Conservation (phyloP, 495 filamentous ascomycete genomes). For the Penicillium bialowiezense region DNA sequence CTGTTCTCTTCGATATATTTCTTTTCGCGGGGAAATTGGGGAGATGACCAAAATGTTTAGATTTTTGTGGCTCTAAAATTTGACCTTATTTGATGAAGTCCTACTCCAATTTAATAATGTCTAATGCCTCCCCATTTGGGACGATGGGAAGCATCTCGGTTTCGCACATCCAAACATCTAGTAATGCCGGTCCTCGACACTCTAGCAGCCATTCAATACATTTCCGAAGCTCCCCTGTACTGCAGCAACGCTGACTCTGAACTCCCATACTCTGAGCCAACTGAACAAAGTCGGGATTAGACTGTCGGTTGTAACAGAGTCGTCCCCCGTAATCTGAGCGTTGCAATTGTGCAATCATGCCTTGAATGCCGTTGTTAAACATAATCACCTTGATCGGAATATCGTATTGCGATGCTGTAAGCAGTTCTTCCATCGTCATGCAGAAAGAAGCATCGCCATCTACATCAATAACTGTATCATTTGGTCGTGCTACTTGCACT, state of each 20-base stretch:
- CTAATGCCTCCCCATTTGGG: neutral
- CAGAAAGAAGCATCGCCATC: constrained; percentile 95
- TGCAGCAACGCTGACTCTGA: constrained; percentile 53
- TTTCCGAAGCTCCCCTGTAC: constrained; percentile 57
- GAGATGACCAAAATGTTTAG: too few relatives aligned
- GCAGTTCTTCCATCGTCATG: constrained; percentile 92
- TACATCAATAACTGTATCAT: constrained; percentile 86
- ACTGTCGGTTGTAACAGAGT: constrained; percentile 87
- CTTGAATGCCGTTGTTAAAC: constrained; percentile 93
- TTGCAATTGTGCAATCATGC: constrained; percentile 97
- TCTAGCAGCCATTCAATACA: constrained; percentile 73
- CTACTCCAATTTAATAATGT: neutral
- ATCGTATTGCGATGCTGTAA: constrained; percentile 87
- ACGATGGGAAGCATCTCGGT: neutral
- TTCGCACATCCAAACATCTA: constrained; percentile 37
- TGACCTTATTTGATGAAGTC: neutral
- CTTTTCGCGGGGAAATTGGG: too few relatives aligned
- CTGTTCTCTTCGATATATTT: too few relatives aligned
- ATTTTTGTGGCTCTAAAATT: too few relatives aligned
- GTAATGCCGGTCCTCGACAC: constrained; percentile 62
- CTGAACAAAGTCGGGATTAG: constrained; percentile 62
- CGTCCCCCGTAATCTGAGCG: constrained; percentile 90
- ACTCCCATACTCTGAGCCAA: constrained; percentile 68
- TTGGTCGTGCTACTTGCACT: constrained; percentile 84
- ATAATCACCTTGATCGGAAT: constrained; percentile 90